Percentiles rank a stretch among this genome's conserved stretches.
phyloP scores from a whole-genome alignment of 2,329 filamentous ascomycete genomes.

The Aureobasidium mangrovei region DNA sequence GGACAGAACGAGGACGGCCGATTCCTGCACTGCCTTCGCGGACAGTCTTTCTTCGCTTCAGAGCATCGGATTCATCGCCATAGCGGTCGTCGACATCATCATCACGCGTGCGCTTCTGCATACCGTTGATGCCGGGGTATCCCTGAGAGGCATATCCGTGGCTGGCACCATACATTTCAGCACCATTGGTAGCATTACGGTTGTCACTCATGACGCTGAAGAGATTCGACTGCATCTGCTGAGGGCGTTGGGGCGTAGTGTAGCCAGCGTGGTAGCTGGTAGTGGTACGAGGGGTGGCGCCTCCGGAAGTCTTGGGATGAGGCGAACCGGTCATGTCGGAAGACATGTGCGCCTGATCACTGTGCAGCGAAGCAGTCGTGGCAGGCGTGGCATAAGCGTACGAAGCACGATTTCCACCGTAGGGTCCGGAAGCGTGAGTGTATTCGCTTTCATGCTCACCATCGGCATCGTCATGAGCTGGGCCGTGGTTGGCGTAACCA shows the following conservation, averaged over 20 bases:
- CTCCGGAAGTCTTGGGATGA: constrained; percentile 70
- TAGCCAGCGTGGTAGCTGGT: constrained; percentile 64
- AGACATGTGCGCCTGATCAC: constrained; percentile 67
- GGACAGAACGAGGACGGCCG: constrained; percentile 5
- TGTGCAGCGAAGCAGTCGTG: constrained; percentile 47
- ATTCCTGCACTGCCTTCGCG: constrained; percentile 14
- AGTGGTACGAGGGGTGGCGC: constrained; percentile 76
- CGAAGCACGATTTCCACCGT: constrained; percentile 61
- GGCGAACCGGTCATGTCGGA: constrained; percentile 78
- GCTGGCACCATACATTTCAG: constrained; percentile 46
- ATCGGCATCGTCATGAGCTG: constrained; percentile 22
- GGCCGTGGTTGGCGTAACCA: constrained; percentile 43
- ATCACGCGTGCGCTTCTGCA: constrained; percentile 14
- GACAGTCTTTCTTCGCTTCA: constrained; percentile 49
- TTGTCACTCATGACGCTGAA: constrained; percentile 87
- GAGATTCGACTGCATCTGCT: constrained; percentile 59
- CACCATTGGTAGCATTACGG: constrained; percentile 57
- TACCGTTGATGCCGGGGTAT: constrained; percentile 48
- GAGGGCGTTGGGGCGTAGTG: constrained; percentile 65
- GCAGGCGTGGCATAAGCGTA: constrained; percentile 56
- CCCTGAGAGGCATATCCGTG: constrained; percentile 43
- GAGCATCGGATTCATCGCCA: constrained; percentile 51
- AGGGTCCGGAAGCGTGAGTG: constrained; percentile 66
- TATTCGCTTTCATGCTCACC: constrained; percentile 59
- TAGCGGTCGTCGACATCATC: constrained; percentile 53